Percentiles rank a stretch among this genome's conserved stretches.
phyloP scores from a whole-genome alignment of 371 early-diverging fungal species.

The Saksenaea oblongispora region DNA sequence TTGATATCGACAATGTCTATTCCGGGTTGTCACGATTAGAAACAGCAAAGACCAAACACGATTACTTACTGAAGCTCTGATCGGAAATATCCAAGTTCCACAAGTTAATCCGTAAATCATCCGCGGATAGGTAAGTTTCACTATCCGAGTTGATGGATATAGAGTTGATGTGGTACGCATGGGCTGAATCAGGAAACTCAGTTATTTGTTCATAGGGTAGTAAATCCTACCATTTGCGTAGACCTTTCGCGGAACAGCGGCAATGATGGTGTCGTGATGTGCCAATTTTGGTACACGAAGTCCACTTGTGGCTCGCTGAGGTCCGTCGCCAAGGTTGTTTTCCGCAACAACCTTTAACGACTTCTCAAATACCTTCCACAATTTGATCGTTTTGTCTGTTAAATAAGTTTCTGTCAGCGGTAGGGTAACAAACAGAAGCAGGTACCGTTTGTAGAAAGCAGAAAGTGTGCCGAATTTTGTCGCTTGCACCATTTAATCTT shows the following conservation, averaged over 20 bases:
- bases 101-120: constrained; percentile 97
- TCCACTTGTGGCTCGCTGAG: constrained; percentile 37
- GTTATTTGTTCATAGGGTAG: background rate
- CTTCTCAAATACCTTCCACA: constrained; percentile 99
- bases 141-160: constrained; percentile 97
- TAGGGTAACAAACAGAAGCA: background rate
- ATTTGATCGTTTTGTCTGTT: constrained; percentile 97
- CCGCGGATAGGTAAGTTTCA: constrained; percentile 97
- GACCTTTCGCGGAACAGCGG: constrained; percentile 93
- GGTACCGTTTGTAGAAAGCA: constrained; percentile 95
- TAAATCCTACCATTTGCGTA: constrained; percentile 75
- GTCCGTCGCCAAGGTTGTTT: constrained; percentile 73
- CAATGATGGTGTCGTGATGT: constrained; percentile 94
- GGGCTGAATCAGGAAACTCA: constrained; percentile 60
- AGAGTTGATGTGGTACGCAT: constrained; percentile 99
- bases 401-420: background rate
- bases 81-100: constrained; percentile 97
- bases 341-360: constrained; percentile 91
- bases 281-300: constrained; percentile 85
- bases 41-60: background rate
- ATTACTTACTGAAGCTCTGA: constrained; percentile 90
- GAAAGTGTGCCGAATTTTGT: constrained; percentile 93
- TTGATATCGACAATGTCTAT: constrained; percentile 99
- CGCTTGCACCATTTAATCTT: constrained; percentile 97
- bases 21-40: background rate